phyloP scores from a whole-genome alignment of 495 filamentous ascomycete genomes.

The Daldinia vernicosa region DNA sequence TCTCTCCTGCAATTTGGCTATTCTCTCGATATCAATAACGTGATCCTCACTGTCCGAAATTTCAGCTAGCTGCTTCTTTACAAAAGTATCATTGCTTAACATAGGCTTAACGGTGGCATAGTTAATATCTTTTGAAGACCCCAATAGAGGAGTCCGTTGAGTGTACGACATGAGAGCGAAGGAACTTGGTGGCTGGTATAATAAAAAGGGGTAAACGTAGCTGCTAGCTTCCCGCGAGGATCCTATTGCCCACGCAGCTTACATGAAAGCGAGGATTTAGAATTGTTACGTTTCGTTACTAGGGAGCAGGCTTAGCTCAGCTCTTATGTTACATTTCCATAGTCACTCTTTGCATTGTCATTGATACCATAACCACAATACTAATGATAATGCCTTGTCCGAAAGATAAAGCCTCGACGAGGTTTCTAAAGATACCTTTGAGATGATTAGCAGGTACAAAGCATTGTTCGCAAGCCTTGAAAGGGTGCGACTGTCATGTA shows the following conservation, averaged over 20 bases:
- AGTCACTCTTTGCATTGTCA: neutral
- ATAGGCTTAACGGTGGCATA: conserved; percentile 24
- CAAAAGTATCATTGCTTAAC: neutral
- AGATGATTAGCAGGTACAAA: neutral
- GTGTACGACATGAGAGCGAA: conserved; percentile 7
- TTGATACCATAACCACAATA: neutral
- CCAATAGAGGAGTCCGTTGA: conserved; percentile 25
- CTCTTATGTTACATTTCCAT: conserved; percentile 9
- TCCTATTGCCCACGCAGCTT: neutral
- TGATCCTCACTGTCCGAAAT: conserved; percentile 1
- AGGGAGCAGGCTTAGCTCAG: neutral
- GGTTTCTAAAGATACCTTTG: neutral
- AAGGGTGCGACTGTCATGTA: neutral
- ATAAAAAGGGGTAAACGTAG: neutral
- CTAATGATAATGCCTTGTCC: conserved; percentile 18
- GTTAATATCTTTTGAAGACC: neutral
- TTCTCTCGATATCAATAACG: conserved; percentile 18
- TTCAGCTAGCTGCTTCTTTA: neutral
- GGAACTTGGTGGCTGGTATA: neutral
- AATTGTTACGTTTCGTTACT: neutral
- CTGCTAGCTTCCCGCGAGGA: neutral
- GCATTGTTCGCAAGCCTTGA: neutral
- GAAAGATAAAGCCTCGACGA: neutral
- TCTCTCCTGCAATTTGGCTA: neutral
- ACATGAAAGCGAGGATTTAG: neutral